phyloP scores from a whole-genome alignment of 2,329 filamentous ascomycete genomes.

The Xylaria sp. region DNA sequence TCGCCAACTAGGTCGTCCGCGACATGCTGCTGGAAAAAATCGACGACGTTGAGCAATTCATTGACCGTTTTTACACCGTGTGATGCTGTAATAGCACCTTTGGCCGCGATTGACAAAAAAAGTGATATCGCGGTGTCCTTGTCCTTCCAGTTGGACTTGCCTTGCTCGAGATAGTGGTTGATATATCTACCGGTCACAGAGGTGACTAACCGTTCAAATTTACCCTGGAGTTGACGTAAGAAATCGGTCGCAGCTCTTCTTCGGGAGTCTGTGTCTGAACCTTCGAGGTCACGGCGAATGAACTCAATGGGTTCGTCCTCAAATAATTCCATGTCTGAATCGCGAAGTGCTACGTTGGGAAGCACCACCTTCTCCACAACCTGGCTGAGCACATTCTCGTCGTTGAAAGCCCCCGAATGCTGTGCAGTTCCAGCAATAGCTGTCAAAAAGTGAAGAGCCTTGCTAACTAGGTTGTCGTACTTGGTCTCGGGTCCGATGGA shows the following conservation, averaged over 20 bases:
- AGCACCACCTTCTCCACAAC: constrained; percentile 96
- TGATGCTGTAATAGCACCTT: constrained; percentile 85
- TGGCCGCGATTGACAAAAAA: constrained; percentile 92
- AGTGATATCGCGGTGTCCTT: constrained; percentile 99
- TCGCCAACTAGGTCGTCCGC: constrained; percentile 85
- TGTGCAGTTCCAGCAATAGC: constrained; percentile 82
- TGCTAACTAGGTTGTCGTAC: constrained; percentile 94
- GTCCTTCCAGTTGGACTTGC: constrained; percentile 89
- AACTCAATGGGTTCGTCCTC: constrained; percentile 99
- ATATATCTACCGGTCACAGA: constrained; percentile 89
- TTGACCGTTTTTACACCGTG: constrained; percentile 95
- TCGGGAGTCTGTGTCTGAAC: constrained; percentile 94
- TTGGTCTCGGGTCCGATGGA: constrained; percentile 88
- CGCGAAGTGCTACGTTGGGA: constrained; percentile 89
- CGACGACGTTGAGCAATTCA: constrained; percentile 84
- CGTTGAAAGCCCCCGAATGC: constrained; percentile 88
- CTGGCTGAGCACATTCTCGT: constrained; percentile 79
- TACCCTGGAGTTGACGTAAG: constrained; percentile 85
- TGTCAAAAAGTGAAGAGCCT: constrained; percentile 92
- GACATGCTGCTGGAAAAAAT: constrained; percentile 94
- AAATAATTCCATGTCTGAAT: constrained; percentile 94
- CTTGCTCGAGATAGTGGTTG: constrained; percentile 83
- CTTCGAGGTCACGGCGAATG: constrained; percentile 93
- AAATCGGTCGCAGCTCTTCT: constrained; percentile 95
- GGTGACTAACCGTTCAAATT: constrained; percentile 87